Evolutionary conservation across 768 basidiomycete species (phyloP), one percentile per base, ranked within the genome.

Genomic region (Coprinopsis marcescibilis): DNA sequence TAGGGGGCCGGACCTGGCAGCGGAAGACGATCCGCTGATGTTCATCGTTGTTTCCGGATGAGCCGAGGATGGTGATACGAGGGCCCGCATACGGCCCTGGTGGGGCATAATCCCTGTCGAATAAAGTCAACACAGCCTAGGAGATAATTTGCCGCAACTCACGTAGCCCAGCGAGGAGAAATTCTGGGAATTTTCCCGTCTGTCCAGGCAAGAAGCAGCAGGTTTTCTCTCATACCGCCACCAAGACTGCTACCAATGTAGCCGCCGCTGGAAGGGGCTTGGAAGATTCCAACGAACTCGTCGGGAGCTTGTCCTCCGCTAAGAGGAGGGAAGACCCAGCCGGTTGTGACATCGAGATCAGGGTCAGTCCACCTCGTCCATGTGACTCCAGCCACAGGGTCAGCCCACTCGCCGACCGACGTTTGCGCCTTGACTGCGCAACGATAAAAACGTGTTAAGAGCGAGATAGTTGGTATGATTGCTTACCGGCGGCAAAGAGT

Each of bases 1-100:
- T 32, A 15, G 15, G 30, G 10, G 30, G 30, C 30, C 24, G 12
- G n/a, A 43, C 41, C 47, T 51, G 50, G 36, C 50, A 54, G 42
- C 47, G 53, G 26, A 42, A 54, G 17, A 51, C 46, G 20, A 54
- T 48, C 3, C 53, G 50, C 35, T 54, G 53, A 33, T 49, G 43
- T 2, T 27, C 40, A 14, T 27, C 30, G 24, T 48, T 33, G n/a
- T 38, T 42, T 13, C 50, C 53, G 11, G 53, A 51, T 4, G 41
- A 32, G 1, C 45, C 41, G 2, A 54, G 40, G 15, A 54, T 46
- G 13, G 50, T 45, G 3, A 52, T 17, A 11, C 13, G 37, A 17
- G 41, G 53, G 30, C 43, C 50, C 13, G 24, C 10, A 19, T 5
- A 7, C n/a, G 32, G n/a, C 12, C 2, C 5, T 2, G 35, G 37